These are phyloP conservation scores for Elsinoe necatrix DNA, from an alignment of 2,329 filamentous ascomycete species.

Conservation along the genomic window DNA sequence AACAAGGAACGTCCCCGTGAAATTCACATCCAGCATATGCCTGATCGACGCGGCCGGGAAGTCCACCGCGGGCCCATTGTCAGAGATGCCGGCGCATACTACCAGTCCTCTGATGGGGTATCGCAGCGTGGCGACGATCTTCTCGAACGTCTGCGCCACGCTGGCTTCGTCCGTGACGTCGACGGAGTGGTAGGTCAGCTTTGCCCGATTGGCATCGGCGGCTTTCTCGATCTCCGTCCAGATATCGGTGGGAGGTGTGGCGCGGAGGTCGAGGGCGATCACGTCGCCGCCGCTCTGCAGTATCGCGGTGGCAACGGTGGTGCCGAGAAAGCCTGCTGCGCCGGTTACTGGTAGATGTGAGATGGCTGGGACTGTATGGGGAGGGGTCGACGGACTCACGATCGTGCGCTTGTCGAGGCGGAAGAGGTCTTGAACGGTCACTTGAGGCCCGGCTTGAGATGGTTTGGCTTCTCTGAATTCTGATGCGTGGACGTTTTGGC, in stretches of 20 bases:
- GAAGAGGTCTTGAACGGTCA: conserved; percentile 10
- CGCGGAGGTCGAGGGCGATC: not conserved
- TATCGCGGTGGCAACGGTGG: not conserved
- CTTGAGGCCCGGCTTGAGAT: not conserved
- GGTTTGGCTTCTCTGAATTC: conserved; percentile 9
- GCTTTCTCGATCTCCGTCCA: not conserved
- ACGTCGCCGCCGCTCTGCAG: conserved; percentile 15
- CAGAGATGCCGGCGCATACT: conserved; percentile 25
- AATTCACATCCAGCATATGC: conserved; percentile 32
- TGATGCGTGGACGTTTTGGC: conserved; percentile 1
- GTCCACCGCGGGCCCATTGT: conserved; percentile 25
- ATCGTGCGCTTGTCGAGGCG: conserved; percentile 7
- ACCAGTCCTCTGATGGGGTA: conserved; percentile 20
- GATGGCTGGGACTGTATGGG: not conserved
- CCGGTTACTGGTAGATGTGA: conserved; percentile 10
- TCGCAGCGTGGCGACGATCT: not conserved
- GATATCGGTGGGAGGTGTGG: not conserved
- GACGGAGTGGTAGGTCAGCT: not conserved
- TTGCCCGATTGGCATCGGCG: not conserved
- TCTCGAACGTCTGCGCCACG: not conserved
- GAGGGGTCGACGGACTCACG: not conserved
- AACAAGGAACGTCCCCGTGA: conserved; percentile 31
- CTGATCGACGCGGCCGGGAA: conserved; percentile 29
- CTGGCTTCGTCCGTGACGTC: conserved; percentile 1
- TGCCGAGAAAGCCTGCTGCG: conserved; percentile 8